phyloP scores from a whole-genome alignment of 2,329 filamentous ascomycete genomes.

The Achaetomium macrosporum region DNA sequence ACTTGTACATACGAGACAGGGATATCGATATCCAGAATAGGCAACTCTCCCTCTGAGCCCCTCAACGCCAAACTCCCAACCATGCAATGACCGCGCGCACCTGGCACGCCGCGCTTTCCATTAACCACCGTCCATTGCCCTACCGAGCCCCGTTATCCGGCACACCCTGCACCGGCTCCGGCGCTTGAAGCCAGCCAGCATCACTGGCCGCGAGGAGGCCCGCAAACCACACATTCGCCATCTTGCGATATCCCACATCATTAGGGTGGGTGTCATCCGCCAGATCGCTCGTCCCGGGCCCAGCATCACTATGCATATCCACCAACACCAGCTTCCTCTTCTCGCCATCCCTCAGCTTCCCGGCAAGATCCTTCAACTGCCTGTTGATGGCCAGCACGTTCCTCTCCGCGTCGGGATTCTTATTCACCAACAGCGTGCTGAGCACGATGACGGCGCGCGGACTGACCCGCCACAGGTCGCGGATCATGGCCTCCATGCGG shows the following conservation, averaged over 20 bases:
- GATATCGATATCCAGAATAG: too few species aligned
- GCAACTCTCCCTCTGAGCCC: too few species aligned
- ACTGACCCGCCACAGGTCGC: slow-evolving; percentile 30
- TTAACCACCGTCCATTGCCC: too few species aligned
- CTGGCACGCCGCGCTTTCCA: too few species aligned
- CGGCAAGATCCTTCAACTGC: slow-evolving; percentile 29
- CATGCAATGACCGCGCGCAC: too few species aligned
- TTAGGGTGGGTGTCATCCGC: slow-evolving; percentile 36
- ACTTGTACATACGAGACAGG: too few species aligned
- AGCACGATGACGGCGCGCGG: slow-evolving; percentile 32
- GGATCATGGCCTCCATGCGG: slow-evolving; percentile 33
- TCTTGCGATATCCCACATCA: slow-evolving; percentile 36
- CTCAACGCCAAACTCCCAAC: too few species aligned
- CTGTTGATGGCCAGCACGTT: slow-evolving; percentile 32
- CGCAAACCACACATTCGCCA: slow-evolving; percentile 36
- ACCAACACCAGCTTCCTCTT: slow-evolving; percentile 34
- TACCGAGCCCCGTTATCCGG: slow-evolving; percentile 18
- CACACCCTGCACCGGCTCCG: slow-evolving; percentile 19
- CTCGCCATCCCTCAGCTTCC: slow-evolving; percentile 22
- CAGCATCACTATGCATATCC: slow-evolving; percentile 34
- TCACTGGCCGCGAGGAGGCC: slow-evolving; percentile 24
- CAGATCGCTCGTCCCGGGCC: slow-evolving; percentile 30
- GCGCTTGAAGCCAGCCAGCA: slow-evolving; percentile 32
- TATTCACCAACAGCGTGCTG: slow-evolving; percentile 33
- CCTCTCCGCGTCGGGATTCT: slow-evolving; percentile 12